These are phyloP conservation scores for Sclerotinia spermophila DNA, from an alignment of 2,329 filamentous ascomycete species.

Conservation along the genomic window DNA sequence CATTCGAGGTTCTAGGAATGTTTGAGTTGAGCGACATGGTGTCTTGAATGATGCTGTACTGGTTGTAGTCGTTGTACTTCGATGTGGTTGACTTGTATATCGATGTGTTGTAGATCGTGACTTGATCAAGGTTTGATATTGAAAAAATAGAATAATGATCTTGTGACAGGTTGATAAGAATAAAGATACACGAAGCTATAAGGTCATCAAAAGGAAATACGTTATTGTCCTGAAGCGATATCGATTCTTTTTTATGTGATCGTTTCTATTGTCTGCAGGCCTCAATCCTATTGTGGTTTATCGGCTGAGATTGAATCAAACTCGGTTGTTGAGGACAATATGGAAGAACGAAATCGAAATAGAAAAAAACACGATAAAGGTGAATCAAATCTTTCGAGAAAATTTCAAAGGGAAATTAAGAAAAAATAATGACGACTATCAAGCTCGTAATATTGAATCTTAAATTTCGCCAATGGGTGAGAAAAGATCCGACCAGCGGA, in stretches of 20 bases:
- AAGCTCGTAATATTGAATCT: conserved; percentile 17
- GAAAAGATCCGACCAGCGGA: conserved; percentile 20
- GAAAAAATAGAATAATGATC: conserved; percentile 2
- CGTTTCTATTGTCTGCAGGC: conserved; percentile 16
- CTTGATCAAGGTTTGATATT: conserved; percentile 2
- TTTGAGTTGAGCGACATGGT: conserved; percentile 16
- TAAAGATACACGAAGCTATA: conserved; percentile 20
- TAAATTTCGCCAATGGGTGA: conserved; percentile 18
- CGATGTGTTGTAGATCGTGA: conserved; percentile 7
- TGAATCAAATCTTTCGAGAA: conserved; percentile 18
- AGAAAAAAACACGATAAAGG: conserved; percentile 6
- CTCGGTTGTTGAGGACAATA: conserved; percentile 9
- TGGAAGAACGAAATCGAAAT: conserved; percentile 5
- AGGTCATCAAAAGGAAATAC: conserved; percentile 9
- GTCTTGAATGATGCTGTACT: not conserved
- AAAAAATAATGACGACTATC: conserved; percentile 8
- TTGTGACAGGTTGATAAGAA: conserved; percentile 5
- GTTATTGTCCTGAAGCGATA: conserved; percentile 10
- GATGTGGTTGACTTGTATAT: conserved; percentile 12
- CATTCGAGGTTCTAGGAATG: conserved; percentile 46
- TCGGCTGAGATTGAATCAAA: conserved; percentile 11
- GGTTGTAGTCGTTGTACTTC: not conserved
- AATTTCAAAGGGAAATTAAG: not conserved
- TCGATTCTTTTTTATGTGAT: not conserved
- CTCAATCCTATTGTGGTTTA: conserved; percentile 13